Evolutionary conservation across 2,329 filamentous ascomycete species (phyloP), one percentile per base, ranked within the genome.

Genomic region (Neofusicoccum parvum): DNA sequence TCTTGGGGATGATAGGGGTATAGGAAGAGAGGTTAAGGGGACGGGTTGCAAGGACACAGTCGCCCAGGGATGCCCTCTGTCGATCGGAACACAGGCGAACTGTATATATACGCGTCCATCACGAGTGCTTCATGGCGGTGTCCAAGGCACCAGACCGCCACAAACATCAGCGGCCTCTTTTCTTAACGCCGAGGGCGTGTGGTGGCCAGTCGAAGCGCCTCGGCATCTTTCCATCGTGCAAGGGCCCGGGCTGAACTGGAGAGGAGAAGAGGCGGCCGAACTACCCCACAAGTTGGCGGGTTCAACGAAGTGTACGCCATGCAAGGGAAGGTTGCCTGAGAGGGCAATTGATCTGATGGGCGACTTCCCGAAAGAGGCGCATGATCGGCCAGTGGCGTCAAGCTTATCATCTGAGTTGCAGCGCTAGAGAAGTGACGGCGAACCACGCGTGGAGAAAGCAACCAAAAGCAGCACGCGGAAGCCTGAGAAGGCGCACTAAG

Each of bases 401-500:
- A 59, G 53, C 53, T 45, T 58, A 45, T 17, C 11, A 32, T 58
- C 11, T 20, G 32, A 59, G 54, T 34, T 36, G 54, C 54, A 46
- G 54, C 54, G 23, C 54, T 59, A 59, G n/a, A n/a, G 15, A 23
- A 43, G 9, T 12, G 23, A 27, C 14, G 23, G 39, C 23, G 23
- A 27, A 59, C 2, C 15, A 41, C 14, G 4, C 39, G 5, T 34
- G 39, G 54, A 15, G 23, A 32, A 45, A 12, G 10, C 5, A 9
- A 17, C 39, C 17, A 12, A 6, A 46, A 36, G 11, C 9, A 32
- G 54, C 54, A 45, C 39, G 39, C 20, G 39, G 54, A 36, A 11
- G 17, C 39, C 54, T 17, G 20, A 36, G 41, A 59, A n/a, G 39
- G 23, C 23, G 27, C 23, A 32, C 14, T 7, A 15, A 17, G 1